Evolutionary conservation across 768 basidiomycete species (phyloP), one percentile per base, ranked within the genome.

Genomic region (Trichaptum fuscoviolaceum): DNA sequence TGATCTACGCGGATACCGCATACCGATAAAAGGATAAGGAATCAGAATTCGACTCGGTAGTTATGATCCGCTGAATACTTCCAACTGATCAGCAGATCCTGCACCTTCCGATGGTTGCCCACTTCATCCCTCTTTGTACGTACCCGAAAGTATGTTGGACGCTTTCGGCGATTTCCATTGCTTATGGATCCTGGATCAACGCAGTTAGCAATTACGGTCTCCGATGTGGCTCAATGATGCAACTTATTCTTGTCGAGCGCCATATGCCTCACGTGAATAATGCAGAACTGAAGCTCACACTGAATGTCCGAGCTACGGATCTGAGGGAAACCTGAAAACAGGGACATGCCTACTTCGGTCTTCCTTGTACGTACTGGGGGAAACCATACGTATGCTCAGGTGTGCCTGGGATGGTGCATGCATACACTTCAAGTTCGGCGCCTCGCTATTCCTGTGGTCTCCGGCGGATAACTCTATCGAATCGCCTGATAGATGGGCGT

Each of bases 381-480:
- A 52, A 52, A 52, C 42, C 15, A 52, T 12, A 52, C 42, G 20
- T 52, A 52, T 52, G 42, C 42, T 52, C 42, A 20, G 15, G 20
- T 52, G 42, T 52, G 42, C 42, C 42, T 52, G 10, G 20, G 42
- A 52, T 52, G 42, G 42, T 52, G 42, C 42, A 52, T 52, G 42
- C 42, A 52, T 52, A 52, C 42, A 52, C 42, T 52, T 15, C n/a
- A n/a, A n/a, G n/a, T n/a, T n/a, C 20, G 20, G 12, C 42, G 42
- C 42, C 42, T 52, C 42, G 42, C 42, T 52, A 52, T 52, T 52
- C 42, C 42, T 52, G 42, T 52, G 42, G 42, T 52, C 42, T 52
- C 42, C 42, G 42, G 42, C 42, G 42, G 42, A 52, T 52, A 52
- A 52, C 42, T 52, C 42, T 52, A 52, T 52, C 42, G 42, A 52